Evolutionary conservation across 2,329 filamentous ascomycete genomes (phyloP).

Genomic region (Colletotrichum sp.): DNA sequence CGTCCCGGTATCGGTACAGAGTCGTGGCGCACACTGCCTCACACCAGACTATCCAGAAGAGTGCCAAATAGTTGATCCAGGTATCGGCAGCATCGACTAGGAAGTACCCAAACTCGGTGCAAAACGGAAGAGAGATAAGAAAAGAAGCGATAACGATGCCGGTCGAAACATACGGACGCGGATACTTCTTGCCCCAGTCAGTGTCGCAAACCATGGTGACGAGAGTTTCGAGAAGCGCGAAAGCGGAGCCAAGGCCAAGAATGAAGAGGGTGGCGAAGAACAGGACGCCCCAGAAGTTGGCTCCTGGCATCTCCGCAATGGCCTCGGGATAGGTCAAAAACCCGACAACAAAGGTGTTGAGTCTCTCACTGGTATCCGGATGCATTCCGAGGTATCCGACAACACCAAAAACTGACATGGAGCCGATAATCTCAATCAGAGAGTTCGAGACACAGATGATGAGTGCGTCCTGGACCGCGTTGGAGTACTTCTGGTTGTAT

Average conservation of each 20-base stretch:
- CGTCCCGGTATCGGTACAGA: slow-evolving; percentile 52
- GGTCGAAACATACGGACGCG: slow-evolving; percentile 47
- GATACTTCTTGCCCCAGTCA: slow-evolving; percentile 40
- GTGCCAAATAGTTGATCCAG: slow-evolving; percentile 55
- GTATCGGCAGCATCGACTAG: slow-evolving; percentile 55
- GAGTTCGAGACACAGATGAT: slow-evolving; percentile 59
- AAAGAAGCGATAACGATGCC: slow-evolving; percentile 48
- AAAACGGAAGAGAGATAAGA: slow-evolving; percentile 56
- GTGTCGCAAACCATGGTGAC: slow-evolving; percentile 56
- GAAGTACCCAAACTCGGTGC: slow-evolving; percentile 59
- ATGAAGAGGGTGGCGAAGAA: slow-evolving; percentile 60
- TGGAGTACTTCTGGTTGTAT: slow-evolving; percentile 57
- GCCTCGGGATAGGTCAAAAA: slow-evolving; percentile 59
- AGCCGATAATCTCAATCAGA: slow-evolving; percentile 52
- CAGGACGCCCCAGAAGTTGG: slow-evolving; percentile 59
- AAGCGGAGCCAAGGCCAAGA: slow-evolving; percentile 57
- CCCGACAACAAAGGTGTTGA: slow-evolving; percentile 58
- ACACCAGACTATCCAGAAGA: slow-evolving; percentile 57
- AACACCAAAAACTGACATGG: slow-evolving; percentile 52
- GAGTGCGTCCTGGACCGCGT: slow-evolving; percentile 58
- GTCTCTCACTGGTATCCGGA: slow-evolving; percentile 32
- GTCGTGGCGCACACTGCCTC: slow-evolving; percentile 55
- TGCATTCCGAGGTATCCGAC: slow-evolving; percentile 45
- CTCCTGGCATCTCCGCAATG: slow-evolving; percentile 57
- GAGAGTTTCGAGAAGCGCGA: slow-evolving; percentile 56